Evolutionary conservation across 116 monocot genomes (phyloP).

Genomic region (Iris pallida): DNA sequence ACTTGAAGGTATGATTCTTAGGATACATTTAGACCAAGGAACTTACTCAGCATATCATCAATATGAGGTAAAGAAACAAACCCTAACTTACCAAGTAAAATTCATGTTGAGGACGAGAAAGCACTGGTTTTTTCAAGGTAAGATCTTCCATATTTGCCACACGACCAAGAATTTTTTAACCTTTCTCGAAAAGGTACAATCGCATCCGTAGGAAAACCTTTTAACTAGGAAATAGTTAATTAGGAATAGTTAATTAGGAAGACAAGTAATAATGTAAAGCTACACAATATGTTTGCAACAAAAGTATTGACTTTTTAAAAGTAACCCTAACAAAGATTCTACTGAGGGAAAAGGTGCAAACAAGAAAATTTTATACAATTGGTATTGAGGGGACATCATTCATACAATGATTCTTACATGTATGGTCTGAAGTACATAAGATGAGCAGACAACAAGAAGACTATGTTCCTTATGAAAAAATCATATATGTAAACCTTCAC

Average conservation of each 20-base stretch:
- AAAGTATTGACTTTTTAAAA: too few species aligned
- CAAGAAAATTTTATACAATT: too few species aligned
- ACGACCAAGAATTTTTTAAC: conserved; percentile 77
- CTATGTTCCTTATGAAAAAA: too few species aligned
- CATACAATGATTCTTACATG: too few species aligned
- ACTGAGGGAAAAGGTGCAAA: too few species aligned
- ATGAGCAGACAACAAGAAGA: too few species aligned
- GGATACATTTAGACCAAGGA: background rate
- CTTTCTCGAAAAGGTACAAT: conserved; percentile 69
- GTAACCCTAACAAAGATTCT: too few species aligned
- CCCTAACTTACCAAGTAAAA: conserved; percentile 63
- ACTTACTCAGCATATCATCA: too few species aligned
- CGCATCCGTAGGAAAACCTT: conserved; percentile 77
- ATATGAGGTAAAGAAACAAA: background rate
- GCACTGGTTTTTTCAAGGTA: conserved; percentile 83
- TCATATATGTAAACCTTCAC: too few species aligned
- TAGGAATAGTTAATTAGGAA: background rate
- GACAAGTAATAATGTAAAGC: background rate
- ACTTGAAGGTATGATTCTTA: too few species aligned
- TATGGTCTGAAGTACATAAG: too few species aligned
- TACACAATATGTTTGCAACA: conserved; percentile 8
- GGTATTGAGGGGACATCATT: too few species aligned
- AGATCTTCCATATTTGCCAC: conserved; percentile 76
- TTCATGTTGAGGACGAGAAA: conserved; percentile 93
- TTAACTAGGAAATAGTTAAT: conserved; percentile 22